Evolutionary conservation across 441 rosid genomes (phyloP).

Genomic region (Cnidoscolus chayamansa): DNA sequence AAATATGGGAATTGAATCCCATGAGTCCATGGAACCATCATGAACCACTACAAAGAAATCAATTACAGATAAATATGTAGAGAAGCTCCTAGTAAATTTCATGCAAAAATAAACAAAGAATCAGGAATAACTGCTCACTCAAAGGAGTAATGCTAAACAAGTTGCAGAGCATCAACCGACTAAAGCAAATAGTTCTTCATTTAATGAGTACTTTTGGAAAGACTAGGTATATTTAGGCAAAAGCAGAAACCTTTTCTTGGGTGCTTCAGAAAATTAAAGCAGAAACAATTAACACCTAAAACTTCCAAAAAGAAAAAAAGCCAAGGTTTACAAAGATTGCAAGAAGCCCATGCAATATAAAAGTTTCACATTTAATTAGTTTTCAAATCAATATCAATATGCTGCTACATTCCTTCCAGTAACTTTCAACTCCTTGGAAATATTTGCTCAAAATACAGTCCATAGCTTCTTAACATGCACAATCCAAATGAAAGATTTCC

Average conservation of each 20-base stretch:
- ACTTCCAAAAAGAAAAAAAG: background rate
- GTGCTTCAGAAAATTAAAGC: background rate
- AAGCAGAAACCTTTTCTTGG: background rate
- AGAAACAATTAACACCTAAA: background rate
- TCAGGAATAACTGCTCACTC: background rate
- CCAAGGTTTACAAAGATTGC: constrained; percentile 2
- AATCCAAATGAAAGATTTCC: background rate
- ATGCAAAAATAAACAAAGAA: background rate
- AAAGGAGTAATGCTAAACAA: background rate
- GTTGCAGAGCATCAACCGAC: constrained; percentile 8
- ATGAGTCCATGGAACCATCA: constrained; percentile 4
- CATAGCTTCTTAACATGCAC: constrained; percentile 12
- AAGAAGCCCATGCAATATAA: background rate
- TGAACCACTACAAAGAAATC: background rate
- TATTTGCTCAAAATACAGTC: background rate
- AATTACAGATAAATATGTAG: background rate
- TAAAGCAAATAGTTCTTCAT: constrained; percentile 4
- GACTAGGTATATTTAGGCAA: background rate
- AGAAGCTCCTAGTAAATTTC: background rate
- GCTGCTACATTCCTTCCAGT: constrained; percentile 3
- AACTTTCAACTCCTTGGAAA: background rate
- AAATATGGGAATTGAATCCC: constrained; percentile 19
- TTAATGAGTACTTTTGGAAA: constrained; percentile 1
- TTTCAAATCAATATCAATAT: background rate
- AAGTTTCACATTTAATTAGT: background rate